Evolutionary conservation across 192 early-diverging fungal species (phyloP), one percentile per base, ranked within the genome.

Genomic region (Backusella morwellensis): DNA sequence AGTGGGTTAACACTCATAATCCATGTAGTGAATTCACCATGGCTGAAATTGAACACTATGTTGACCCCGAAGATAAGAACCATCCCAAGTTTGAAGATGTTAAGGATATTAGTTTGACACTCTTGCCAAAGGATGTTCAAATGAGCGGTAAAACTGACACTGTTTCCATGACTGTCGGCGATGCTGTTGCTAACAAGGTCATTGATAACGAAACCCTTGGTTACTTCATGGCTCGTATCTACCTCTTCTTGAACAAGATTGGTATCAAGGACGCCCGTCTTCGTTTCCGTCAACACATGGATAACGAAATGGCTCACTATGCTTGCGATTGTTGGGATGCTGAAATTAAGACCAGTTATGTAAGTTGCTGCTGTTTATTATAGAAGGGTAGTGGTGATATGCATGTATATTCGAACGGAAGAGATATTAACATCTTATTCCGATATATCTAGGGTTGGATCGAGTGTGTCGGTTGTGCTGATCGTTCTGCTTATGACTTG

Each of bases 281-380:
- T 56, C 92, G 97, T 66, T 97, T 99, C 92, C 92, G 98, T 79
- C 97, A 99, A 85, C 98, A 99, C 85, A 96, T 99, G 94, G 82
- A 88, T 50, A 99, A 99, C 87, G 98, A 99, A 87, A 99, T 99
- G 97, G 98, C 98, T 21, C 98, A 99, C 88, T 99, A 99, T 81
- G 97, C 98, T 14, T 93, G 92, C 84, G 97, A 96, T 85, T 95
- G 93, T 87, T 99, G 97, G 97, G 98, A 99, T 84, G 97, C 98
- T 50, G 98, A 99, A 85, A 99, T 99, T 81, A 84, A 93, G 76
- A 95, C 86, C 77, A 93, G 92, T 73, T 95, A 95, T 82, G 90
- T 91, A 84, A 72, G 90, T 63, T 38, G 7, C 6, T 47, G n/a
- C 34, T 47, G 38, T 75, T 23, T 75, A 66, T 21, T 67, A 35